phyloP scores from a whole-genome alignment of 1,139 yeast genomes.

The Kodamaea sp. region DNA sequence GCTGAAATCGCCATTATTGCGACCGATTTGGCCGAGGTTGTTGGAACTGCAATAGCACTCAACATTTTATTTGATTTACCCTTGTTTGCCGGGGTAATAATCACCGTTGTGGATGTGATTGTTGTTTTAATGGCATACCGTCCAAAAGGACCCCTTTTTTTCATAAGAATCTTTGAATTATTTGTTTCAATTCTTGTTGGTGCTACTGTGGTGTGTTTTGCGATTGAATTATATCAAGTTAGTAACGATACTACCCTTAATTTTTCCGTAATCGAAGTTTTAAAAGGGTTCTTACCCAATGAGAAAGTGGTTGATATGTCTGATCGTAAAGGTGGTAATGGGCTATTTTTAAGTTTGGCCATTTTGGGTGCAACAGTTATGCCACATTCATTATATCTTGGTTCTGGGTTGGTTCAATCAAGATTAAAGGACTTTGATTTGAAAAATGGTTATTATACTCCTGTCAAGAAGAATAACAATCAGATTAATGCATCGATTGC shows the following conservation, averaged over 20 bases:
- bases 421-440: slow-evolving; percentile 79
- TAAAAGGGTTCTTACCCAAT: slow-evolving; percentile 78
- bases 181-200: slow-evolving; percentile 74
- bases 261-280: slow-evolving; percentile 51
- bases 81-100: slow-evolving; percentile 68
- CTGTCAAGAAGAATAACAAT: slow-evolving; percentile 11
- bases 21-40: slow-evolving; percentile 80
- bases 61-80: slow-evolving; percentile 80
- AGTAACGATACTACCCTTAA: slow-evolving; percentile 49
- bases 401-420: slow-evolving; percentile 91
- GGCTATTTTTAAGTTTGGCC: slow-evolving; percentile 82
- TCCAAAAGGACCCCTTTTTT: slow-evolving; percentile 79
- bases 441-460: slow-evolving; percentile 52
- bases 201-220: slow-evolving; percentile 82
- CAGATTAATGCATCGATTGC: slow-evolving; percentile 3
- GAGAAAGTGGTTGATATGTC: slow-evolving; percentile 53
- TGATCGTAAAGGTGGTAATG: slow-evolving; percentile 63
- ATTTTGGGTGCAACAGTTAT: slow-evolving; percentile 95
- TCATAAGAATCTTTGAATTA: slow-evolving; percentile 77
- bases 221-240: slow-evolving; percentile 69
- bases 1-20: slow-evolving; percentile 78
- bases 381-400: slow-evolving; percentile 93
- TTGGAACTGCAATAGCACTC: slow-evolving; percentile 88
- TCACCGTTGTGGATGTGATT: slow-evolving; percentile 82
- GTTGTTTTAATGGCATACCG: slow-evolving; percentile 82